phyloP scores from a whole-genome alignment of 768 basidiomycete genomes.

The Suillus fuscotomentosus region DNA sequence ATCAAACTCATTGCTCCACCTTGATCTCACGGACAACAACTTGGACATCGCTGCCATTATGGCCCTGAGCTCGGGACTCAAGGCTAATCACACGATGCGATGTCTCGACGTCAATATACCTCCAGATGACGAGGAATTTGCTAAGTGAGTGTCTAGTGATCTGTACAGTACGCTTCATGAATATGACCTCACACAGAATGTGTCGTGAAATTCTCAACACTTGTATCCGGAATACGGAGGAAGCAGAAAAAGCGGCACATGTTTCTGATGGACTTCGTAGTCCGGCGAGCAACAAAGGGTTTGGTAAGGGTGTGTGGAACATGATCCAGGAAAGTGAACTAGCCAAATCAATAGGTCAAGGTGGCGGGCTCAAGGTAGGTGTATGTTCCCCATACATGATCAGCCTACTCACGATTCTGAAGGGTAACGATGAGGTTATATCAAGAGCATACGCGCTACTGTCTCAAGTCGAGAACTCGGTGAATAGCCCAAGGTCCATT shows the following conservation, averaged over 20 bases:
- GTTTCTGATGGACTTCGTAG: conserved; percentile 20
- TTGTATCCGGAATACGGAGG: conserved; percentile 93
- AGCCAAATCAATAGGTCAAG: conserved; percentile 63
- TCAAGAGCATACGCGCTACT: conserved; percentile 43
- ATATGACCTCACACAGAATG: conserved; percentile 47
- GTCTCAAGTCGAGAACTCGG: conserved; percentile 36
- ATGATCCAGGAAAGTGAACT: conserved; percentile 86
- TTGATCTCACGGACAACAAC: conserved; percentile 83
- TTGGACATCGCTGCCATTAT: conserved; percentile 90
- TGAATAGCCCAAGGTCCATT: background rate
- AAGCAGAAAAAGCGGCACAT: conserved; percentile 51
- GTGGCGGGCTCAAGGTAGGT: conserved; percentile 49
- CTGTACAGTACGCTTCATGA: background rate
- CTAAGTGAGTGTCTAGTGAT: conserved; percentile 36
- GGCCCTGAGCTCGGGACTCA: conserved; percentile 85
- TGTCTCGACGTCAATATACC: conserved; percentile 95
- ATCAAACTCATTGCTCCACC: conserved; percentile 79
- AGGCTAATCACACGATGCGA: conserved; percentile 80
- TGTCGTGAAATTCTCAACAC: conserved; percentile 87
- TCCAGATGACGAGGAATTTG: conserved; percentile 77
- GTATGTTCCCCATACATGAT: conserved; percentile 29
- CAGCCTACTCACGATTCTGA: background rate
- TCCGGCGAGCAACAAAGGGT: conserved; percentile 46
- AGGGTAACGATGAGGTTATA: conserved; percentile 4
- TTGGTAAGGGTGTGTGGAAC: conserved; percentile 73